phyloP scores from a whole-genome alignment of 371 early-diverging fungal genomes.

The Rhizopus stolonifer region DNA sequence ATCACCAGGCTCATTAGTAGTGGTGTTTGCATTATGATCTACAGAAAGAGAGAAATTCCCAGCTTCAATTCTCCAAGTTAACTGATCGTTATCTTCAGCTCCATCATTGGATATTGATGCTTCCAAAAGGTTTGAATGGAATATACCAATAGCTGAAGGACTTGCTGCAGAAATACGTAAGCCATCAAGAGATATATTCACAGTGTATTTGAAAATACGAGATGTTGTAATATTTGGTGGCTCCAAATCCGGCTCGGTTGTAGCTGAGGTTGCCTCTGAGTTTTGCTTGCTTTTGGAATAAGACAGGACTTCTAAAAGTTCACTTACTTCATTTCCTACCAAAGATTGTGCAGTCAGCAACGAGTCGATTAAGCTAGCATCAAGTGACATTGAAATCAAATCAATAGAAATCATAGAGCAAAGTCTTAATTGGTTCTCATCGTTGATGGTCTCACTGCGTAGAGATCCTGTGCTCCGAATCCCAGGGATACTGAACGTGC shows the following conservation, averaged over 20 bases:
- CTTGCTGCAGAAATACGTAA: constrained; percentile 65
- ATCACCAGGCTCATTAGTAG: constrained; percentile 5
- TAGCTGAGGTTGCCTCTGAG: background rate
- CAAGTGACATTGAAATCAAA: constrained; percentile 62
- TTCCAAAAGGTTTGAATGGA: constrained; percentile 65
- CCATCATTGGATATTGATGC: constrained; percentile 58
- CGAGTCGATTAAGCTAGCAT: constrained; percentile 76
- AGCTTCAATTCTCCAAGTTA: constrained; percentile 59
- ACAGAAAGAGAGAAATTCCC: constrained; percentile 59
- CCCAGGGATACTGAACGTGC: constrained; percentile 58
- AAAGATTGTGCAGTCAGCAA: constrained; percentile 77
- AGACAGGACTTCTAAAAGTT: constrained; percentile 68
- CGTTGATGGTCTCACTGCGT: constrained; percentile 9
- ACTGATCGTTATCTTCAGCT: constrained; percentile 3
- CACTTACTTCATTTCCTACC: constrained; percentile 77
- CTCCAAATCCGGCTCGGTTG: background rate
- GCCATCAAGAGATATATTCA: constrained; percentile 66
- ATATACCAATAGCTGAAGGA: constrained; percentile 64
- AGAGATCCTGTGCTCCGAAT: constrained; percentile 62
- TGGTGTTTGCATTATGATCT: constrained; percentile 50
- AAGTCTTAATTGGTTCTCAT: constrained; percentile 24
- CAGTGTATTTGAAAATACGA: constrained; percentile 44
- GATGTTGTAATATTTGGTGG: background rate
- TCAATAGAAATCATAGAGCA: constrained; percentile 64
- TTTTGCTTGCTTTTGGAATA: constrained; percentile 46